Evolutionary conservation across 208 protist species (phyloP).

Genomic region (Entamoeba invadens): DNA sequence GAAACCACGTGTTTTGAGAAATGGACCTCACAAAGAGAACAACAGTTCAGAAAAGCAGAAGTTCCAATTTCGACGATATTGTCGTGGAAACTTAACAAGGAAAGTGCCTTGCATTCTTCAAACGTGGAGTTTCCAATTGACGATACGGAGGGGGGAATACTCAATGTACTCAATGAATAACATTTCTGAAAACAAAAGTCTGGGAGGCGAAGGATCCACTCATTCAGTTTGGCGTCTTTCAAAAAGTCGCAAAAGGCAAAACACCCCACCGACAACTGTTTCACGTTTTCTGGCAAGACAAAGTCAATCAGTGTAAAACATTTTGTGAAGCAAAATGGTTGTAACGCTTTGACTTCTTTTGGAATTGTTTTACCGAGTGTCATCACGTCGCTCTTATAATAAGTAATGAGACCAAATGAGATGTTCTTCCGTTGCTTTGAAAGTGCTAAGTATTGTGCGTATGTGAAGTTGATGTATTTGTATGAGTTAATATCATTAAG

Average conservation of each 20-base stretch:
- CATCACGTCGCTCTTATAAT: neutral
- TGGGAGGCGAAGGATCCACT: neutral
- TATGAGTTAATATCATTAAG: neutral
- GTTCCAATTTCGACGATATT: neutral
- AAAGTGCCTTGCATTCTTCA: neutral
- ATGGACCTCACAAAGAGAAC: neutral
- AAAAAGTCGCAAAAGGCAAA: neutral
- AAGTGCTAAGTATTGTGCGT: neutral
- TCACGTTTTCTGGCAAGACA: neutral
- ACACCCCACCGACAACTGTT: neutral
- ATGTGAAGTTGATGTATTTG: neutral
- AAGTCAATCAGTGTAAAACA: neutral
- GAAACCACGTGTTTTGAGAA: neutral
- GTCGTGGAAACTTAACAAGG: neutral
- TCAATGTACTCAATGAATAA: neutral
- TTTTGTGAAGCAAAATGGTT: neutral
- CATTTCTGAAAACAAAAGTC: neutral
- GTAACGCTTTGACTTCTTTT: neutral
- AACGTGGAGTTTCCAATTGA: neutral
- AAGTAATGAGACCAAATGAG: neutral
- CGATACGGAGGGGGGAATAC: neutral
- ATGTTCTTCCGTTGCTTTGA: neutral
- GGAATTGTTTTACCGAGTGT: neutral
- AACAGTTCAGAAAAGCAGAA: neutral
- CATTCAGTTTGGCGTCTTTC: neutral